These are phyloP conservation scores for Metschnikowia amazonensis DNA, from an alignment of 805 yeast species.

Conservation along the genomic window DNA sequence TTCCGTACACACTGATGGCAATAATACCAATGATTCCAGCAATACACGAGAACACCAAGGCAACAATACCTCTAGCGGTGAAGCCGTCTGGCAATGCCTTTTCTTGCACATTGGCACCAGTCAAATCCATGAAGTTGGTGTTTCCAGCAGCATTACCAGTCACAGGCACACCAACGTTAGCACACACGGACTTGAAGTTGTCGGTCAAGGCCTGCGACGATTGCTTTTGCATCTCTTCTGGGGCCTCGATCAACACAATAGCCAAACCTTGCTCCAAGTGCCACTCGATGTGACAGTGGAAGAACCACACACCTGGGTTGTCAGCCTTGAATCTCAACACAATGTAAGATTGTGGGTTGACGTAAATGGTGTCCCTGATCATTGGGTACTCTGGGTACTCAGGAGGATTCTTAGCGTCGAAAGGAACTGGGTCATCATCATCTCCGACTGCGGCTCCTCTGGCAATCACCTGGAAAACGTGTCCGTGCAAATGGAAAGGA, in stretches of 20 bases:
- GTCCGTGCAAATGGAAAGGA: conserved; percentile 98
- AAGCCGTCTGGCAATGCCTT: conserved; percentile 77
- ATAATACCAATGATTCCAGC: conserved; percentile 81
- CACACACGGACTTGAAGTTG: conserved; percentile 59
- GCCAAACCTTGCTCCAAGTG: conserved; percentile 95
- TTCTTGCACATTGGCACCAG: conserved; percentile 70
- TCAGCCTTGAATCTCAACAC: conserved; percentile 85
- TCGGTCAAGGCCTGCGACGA: conserved; percentile 55
- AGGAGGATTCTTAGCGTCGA: conserved; percentile 44
- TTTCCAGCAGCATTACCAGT: conserved; percentile 92
- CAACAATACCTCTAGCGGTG: conserved; percentile 93
- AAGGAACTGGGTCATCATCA: conserved; percentile 52
- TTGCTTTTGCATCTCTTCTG: conserved; percentile 55
- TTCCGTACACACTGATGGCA: conserved; percentile 78
- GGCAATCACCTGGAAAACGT: conserved; percentile 75
- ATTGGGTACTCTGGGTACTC: conserved; percentile 70
- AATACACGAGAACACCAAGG: conserved; percentile 83
- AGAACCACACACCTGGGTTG: conserved; percentile 98
- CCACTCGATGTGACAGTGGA: conserved; percentile 99
- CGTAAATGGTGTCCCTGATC: conserved; percentile 78
- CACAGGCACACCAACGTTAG: conserved; percentile 45
- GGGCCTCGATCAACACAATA: conserved; percentile 77
- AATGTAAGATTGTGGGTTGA: conserved; percentile 79
- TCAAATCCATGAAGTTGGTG: conserved; percentile 59
- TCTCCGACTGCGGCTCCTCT: conserved; percentile 62